A percentile compares a stretch with the other conserved stretches of the same genome.
Conservation (phyloP, 164 flowering plant genomes). For the Brasenia schreberi region DNA sequence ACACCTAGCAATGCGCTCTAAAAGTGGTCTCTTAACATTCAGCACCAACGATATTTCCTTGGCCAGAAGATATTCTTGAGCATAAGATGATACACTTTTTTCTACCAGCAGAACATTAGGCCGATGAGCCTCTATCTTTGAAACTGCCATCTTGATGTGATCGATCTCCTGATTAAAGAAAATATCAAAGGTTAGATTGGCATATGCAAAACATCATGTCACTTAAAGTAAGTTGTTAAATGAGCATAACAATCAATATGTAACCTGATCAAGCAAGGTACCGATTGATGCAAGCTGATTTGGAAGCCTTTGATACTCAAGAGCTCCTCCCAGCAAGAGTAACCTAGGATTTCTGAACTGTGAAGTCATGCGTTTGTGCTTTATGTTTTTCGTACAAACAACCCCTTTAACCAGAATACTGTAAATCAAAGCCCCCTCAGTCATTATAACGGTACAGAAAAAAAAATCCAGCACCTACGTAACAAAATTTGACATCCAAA, state of each 20-base stretch:
- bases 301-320: conserved; percentile 75
- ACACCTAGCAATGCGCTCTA: conserved; percentile 88
- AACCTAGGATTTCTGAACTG: conserved; percentile 79
- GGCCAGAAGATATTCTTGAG: conserved; percentile 73
- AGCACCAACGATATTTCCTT: conserved; percentile 93
- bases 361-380: conserved; percentile 85
- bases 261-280: conserved; percentile 84
- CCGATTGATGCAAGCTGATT: conserved; percentile 80
- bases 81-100: conserved; percentile 90
- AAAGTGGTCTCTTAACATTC: conserved; percentile 72
- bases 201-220: neutral
- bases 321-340: conserved; percentile 87
- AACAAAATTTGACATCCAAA: neutral
- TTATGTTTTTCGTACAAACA: conserved; percentile 94
- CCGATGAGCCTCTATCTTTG: conserved; percentile 82
- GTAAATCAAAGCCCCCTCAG: conserved; percentile 12
- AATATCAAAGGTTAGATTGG: neutral
- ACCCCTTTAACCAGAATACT: conserved; percentile 82
- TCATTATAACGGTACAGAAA: neutral
- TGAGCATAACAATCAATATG: neutral
- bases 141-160: conserved; percentile 73
- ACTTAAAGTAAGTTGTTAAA: neutral
- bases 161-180: conserved; percentile 58
- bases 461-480: neutral
- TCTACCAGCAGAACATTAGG: conserved; percentile 95